Evolutionary conservation across 345 rosid genomes (phyloP), one percentile per base, ranked within the genome.

Genomic region (Salix arbutifolia): DNA sequence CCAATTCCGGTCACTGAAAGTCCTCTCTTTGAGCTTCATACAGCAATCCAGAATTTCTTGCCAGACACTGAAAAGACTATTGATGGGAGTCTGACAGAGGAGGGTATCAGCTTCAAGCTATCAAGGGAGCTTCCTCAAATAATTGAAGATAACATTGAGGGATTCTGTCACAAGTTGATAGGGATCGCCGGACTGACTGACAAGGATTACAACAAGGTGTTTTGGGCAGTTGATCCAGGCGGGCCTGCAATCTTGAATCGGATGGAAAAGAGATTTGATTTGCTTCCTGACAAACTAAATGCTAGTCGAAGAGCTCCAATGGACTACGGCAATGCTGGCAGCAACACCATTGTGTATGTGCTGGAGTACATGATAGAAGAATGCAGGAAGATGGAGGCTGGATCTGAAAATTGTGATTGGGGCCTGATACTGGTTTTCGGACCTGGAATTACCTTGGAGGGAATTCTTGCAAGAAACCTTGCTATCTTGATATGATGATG

Each of bases 201-300:
- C 14, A 74, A 82, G 64, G 93, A 90, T 71, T 96, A 92, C 53
- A 91, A 92, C 83, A 84, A 87, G 73, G 65, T 96, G 78, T 96
- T 93, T 75, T 96, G 99, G 99, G 98, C 97, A 11, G 98, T 96
- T 77, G 98, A 96, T 85, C 99, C 98, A 3, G 99, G 99, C 1
- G 99, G 98, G 17, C 99, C 99, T 4, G 99, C 98, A 42, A 96
- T 96, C 74, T 78, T 96, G 85, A 92, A 96, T 78, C 78, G 96
- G 67, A 78, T 94, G 67, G 99, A 96, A 33, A 94, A 92, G 83
- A 81, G 97, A 72, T 88, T 96, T 0, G 84, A 89, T 40, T 82
- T 96, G 85, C 71, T 74, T 13, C 97, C 98, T 0, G 92, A 91
- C 75, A 96, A 92, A 81, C 86, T 96, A 65, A 90, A 73, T 70